Evolutionary conservation across 768 basidiomycete genomes (phyloP).

Genomic region (Boletus rubescentipes): DNA sequence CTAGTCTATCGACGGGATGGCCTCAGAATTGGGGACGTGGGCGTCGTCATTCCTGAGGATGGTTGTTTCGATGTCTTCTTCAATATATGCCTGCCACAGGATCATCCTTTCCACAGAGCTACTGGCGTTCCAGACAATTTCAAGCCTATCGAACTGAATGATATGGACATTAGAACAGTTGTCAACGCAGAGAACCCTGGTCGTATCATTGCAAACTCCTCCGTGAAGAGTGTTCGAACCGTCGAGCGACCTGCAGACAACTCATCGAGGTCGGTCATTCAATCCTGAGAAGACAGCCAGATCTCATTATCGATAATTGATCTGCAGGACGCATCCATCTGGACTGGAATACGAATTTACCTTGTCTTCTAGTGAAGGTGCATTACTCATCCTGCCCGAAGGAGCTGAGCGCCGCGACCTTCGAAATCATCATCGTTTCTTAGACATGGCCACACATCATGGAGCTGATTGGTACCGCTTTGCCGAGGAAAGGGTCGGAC

Average conservation of each 20-base stretch:
- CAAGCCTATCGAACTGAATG: conserved; percentile 13
- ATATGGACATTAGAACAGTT: conserved; percentile 2
- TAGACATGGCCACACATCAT: conserved; percentile 18
- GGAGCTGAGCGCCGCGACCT: conserved; percentile 25
- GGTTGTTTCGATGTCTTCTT: conserved; percentile 4
- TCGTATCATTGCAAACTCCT: conserved; percentile 1
- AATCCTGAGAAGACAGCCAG: neutral
- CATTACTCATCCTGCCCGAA: conserved; percentile 32
- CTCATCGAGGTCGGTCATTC: neutral
- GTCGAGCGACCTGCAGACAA: neutral
- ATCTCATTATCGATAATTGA: neutral
- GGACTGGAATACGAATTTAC: conserved; percentile 3
- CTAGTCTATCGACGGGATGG: conserved; percentile 25
- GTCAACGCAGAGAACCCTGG: conserved; percentile 7
- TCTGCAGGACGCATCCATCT: neutral
- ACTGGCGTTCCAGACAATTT: conserved; percentile 30
- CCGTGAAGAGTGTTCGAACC: conserved; percentile 1
- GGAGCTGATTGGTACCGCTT: conserved; percentile 30
- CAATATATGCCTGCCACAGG: conserved; percentile 29
- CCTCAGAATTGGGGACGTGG: conserved; percentile 35
- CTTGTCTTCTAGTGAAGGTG: conserved; percentile 24
- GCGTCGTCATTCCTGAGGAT: conserved; percentile 20
- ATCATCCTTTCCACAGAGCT: conserved; percentile 21
- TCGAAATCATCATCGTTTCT: conserved; percentile 17
- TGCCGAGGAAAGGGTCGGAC: conserved; percentile 16